A percentile compares a stretch with the other conserved stretches of the same genome.
Conservation (phyloP, 345 rosid genomes). For the Eucalyptus cloeziana region DNA sequence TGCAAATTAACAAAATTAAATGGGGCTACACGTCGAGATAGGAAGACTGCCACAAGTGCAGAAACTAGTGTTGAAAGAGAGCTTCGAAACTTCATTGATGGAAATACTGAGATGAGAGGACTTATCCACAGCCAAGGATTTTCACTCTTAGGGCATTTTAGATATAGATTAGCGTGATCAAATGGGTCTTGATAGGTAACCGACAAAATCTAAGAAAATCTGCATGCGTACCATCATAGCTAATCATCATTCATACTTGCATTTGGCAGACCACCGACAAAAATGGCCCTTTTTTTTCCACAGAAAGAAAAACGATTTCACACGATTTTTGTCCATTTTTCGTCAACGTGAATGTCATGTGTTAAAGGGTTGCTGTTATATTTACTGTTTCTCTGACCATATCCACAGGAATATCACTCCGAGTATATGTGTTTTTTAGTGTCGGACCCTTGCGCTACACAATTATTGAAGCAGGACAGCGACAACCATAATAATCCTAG, state of each 20-base stretch:
- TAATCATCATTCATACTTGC: not conserved
- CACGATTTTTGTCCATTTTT: not conserved
- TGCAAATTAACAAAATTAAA: too few relatives aligned
- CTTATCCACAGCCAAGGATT: not conserved
- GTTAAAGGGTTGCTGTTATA: not conserved
- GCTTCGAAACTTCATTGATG: too few relatives aligned
- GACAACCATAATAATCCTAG: not conserved
- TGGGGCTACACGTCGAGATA: too few relatives aligned
- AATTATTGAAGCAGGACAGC: not conserved
- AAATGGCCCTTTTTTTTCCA: not conserved
- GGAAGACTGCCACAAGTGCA: too few relatives aligned
- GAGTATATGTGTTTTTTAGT: not conserved
- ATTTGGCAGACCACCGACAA: not conserved
- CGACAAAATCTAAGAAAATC: not conserved
- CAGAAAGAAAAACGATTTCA: not conserved
- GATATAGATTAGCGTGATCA: not conserved
- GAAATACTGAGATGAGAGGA: not conserved
- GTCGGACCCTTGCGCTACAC: not conserved
- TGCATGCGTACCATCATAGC: not conserved
- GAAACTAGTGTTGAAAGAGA: too few relatives aligned
- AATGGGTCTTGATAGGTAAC: not conserved
- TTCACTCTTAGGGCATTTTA: not conserved
- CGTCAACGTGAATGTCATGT: not conserved
- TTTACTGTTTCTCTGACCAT: not conserved
- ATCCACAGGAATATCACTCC: not conserved